Conservation (phyloP, 192 early-diverging fungal species). For the Rhizoclosmatium globosum region DNA sequence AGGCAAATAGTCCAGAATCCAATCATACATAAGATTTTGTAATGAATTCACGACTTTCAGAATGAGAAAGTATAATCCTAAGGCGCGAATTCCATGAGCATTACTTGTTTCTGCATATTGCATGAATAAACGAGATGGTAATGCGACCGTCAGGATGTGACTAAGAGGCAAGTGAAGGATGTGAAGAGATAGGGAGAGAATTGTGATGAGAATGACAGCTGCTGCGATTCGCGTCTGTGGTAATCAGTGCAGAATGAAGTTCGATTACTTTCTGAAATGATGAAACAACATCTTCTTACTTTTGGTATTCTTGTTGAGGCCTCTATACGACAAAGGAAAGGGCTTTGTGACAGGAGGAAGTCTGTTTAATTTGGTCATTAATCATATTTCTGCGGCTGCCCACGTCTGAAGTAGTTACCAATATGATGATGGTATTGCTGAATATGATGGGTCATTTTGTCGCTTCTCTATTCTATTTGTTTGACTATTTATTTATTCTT, state of each 20-base stretch:
- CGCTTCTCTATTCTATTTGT: slow-evolving; percentile 10
- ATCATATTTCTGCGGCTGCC: background rate
- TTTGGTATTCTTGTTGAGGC: slow-evolving; percentile 8
- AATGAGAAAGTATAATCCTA: slow-evolving; percentile 16
- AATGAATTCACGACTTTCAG: slow-evolving; percentile 10
- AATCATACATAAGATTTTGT: background rate
- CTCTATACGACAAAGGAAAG: slow-evolving; percentile 11
- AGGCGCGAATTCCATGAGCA: background rate
- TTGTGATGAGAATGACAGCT: background rate
- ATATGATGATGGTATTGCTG: slow-evolving; percentile 1
- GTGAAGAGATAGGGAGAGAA: slow-evolving; percentile 7
- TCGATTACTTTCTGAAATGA: background rate
- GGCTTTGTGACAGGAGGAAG: slow-evolving; percentile 18
- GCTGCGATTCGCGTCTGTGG: slow-evolving; percentile 12
- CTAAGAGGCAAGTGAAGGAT: slow-evolving; percentile 8
- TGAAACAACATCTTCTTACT: background rate
- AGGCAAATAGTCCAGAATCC: background rate
- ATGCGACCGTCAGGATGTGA: slow-evolving; percentile 1
- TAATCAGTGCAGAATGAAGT: background rate
- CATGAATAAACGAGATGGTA: slow-evolving; percentile 1
- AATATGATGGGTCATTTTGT: background rate
- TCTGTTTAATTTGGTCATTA: background rate
- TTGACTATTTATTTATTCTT: background rate
- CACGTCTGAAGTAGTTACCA: background rate
- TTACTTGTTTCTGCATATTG: background rate